Base-by-base conservation (phyloP, 345 rosid genomes). In the Cochlearia excelsa region DNA sequence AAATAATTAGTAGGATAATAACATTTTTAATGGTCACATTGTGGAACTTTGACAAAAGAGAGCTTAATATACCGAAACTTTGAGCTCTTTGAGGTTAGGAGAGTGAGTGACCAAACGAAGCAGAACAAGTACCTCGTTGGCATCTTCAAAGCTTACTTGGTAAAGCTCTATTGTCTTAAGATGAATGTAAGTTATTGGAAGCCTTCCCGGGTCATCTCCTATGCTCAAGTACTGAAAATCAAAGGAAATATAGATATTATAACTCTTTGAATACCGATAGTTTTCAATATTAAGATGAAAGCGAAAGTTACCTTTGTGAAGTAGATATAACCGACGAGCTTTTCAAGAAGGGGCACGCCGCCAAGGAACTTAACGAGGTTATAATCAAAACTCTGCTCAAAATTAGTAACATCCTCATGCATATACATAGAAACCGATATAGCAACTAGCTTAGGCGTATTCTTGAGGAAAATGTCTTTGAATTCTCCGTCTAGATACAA, bases 71-170 rank as follows among this genome's bases (percentile, higher is more conserved):
- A 93, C 95, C 41, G 99, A 89, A 48, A 89, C 81, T 50, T 63
- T 76, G 57, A 93, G 85, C 68, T 87, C 90, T 61, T 61, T 80
- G 57, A 93, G 76, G 71, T 84, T 85, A 40, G 99, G 99, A 49
- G 92, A 81, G 77, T 83, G 82, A 2, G 82, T 74, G 70, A 93
- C 78, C 88, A 93, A 68, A 57, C 80, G 86, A 69, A 93, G 88
- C 75, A 89, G 83, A 44, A 87, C 84, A 2, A 77, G 78, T 57
- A 93, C 83, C 79, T 89, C 95, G 40, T 77, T 82, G 54, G 69
- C 75, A 77, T 93, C 99, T 75, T 93, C 99, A 51, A 89, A 89
- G 59, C 95, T 85, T 48, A 93, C 92, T 84, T 87, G 85, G 78
- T 74, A 80, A 30, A 89, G 66, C 66, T 87, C 96, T 66, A 90